Base-by-base conservation (phyloP, 2,329 filamentous ascomycete species). In the Didymella pinodella region DNA sequence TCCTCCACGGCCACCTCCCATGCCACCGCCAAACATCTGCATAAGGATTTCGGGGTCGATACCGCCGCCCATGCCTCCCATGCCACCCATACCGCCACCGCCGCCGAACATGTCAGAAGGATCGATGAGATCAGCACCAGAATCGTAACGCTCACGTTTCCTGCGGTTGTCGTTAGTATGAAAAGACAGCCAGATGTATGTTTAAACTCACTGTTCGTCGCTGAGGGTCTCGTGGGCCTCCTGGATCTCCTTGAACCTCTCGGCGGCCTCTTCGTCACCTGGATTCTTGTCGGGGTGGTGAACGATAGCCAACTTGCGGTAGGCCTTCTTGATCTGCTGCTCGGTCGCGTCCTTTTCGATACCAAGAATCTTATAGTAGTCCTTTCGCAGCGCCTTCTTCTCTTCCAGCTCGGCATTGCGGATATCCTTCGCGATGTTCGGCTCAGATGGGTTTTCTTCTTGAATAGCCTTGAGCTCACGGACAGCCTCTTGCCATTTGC, bases 221-320 rank as follows among this genome's bases (percentile, higher is more conserved):
- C 91, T 97, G 79, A 99, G 82, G 48, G 90, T 96, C 81, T 99
- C 95, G 76, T 99, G 97, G 40, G 94, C 94, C 82, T 99, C 95
- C 71, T 93, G 91, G 76, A 97, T 91, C 76, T 99, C 95, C 86
- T 99, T 98, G 86, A 99, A 99, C 73, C 91, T 89, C 69, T 92
- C 90, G 71, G 93, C 94, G 62, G 95, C 95, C 50, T 87, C 84
- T 58, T 88, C 85, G 70, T 97, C 91, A 63, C 90, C 91, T 0
- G 90, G 92, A 80, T 98, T 99, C 87, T 99, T 99, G 82, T 99
- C 95, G 2, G 95, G 95, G 78, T 99, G 95, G 76, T 97, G 91
- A 65, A 93, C 84, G 68, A 99, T 94, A 56, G 95, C 95, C 74
- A 97, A 85, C 79, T 95, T 97, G 66, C 94, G 88, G 82, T 99